Evolutionary conservation across 2,329 filamentous ascomycete genomes (phyloP).

Genomic region (Cyphellophora attinorum): DNA sequence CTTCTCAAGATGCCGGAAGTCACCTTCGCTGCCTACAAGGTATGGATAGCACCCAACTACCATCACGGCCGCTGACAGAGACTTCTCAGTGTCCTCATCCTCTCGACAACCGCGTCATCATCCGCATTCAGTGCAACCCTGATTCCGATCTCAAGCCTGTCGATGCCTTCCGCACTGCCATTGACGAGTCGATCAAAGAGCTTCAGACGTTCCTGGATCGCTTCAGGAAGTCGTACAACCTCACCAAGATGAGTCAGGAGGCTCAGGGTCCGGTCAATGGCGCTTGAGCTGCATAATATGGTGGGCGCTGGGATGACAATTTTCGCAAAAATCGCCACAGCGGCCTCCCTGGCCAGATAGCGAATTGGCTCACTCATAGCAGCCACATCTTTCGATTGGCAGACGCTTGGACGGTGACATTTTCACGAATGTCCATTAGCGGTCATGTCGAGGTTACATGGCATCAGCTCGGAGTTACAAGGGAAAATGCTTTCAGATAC

Average conservation of each 20-base stretch:
- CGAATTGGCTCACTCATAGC: too few relatives aligned
- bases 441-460: too few relatives aligned
- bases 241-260: conserved; percentile 59
- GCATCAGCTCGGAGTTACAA: too few relatives aligned
- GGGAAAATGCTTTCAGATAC: too few relatives aligned
- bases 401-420: too few relatives aligned
- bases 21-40: conserved; percentile 77
- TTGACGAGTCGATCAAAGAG: conserved; percentile 72
- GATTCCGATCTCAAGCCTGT: conserved; percentile 34
- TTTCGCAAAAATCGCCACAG: too few relatives aligned
- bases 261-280: background rate
- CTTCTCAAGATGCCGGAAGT: conserved; percentile 78
- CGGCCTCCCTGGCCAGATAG: too few relatives aligned
- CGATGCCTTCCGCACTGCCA: conserved; percentile 72
- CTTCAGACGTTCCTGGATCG: conserved; percentile 72
- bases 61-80: conserved; percentile 4
- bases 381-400: too few relatives aligned
- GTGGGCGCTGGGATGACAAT: too few relatives aligned
- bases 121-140: conserved; percentile 92
- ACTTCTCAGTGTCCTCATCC: conserved; percentile 32
- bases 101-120: conserved; percentile 46
- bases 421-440: too few relatives aligned
- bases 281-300: too few relatives aligned
- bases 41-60: background rate
- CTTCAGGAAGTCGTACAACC: conserved; percentile 85